A percentile compares a stretch with the other conserved stretches of the same genome.
Conservation (phyloP, 176 grass and related monocot species). For the Triticum timopheevii region DNA sequence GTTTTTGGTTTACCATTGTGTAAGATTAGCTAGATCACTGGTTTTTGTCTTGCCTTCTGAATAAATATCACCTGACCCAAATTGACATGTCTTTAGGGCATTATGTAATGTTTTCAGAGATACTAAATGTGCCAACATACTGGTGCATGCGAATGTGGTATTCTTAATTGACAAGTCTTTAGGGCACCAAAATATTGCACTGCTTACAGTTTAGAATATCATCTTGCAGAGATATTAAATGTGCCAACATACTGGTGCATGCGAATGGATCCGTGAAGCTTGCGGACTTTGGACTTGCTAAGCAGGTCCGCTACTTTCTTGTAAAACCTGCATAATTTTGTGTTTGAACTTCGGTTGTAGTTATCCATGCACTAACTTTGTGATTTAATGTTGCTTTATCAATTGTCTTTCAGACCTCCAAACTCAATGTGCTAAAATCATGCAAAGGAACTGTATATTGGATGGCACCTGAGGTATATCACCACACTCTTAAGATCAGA, state of each 20-base stretch:
- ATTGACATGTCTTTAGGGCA: constrained; percentile 8
- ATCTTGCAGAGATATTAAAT: constrained; percentile 92
- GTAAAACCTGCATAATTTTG: constrained; percentile 20
- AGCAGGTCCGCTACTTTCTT: constrained; percentile 55
- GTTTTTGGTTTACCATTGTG: neutral
- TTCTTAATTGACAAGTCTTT: no score
- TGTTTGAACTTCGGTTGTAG: constrained; percentile 1
- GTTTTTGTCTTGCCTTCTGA: constrained; percentile 7
- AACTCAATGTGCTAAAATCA: constrained; percentile 75
- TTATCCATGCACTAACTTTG: constrained; percentile 15
- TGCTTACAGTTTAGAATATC: constrained; percentile 7
- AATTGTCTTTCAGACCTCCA: constrained; percentile 68
- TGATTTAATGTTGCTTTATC: constrained; percentile 14
- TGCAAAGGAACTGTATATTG: constrained; percentile 98
- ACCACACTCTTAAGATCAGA: constrained; percentile 17
- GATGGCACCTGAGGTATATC: constrained; percentile 98
- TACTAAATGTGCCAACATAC: constrained; percentile 97
- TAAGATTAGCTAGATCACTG: neutral
- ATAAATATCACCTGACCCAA: neutral
- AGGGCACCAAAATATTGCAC: no score
- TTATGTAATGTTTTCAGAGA: constrained; percentile 39
- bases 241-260: constrained; percentile 97
- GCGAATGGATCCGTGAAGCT: constrained; percentile 96
- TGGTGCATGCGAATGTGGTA: constrained; percentile 80
- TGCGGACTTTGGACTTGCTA: constrained; percentile 94